Base-by-base conservation (phyloP, 2,329 filamentous ascomycete species). In the Ustulina deusta region DNA sequence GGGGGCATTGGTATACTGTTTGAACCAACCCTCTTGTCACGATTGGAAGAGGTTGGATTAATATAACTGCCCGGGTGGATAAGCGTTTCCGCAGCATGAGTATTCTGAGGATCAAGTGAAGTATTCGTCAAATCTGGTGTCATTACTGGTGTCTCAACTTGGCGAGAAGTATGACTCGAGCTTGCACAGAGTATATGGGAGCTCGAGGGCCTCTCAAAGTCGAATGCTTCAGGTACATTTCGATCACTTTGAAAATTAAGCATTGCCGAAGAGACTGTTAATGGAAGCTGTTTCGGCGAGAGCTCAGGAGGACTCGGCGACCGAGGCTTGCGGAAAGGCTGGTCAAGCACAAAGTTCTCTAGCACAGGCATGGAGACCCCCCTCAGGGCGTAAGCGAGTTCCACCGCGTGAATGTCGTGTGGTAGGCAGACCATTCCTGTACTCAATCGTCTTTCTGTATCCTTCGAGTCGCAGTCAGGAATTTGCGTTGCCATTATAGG, bases 261-360 rank as follows among this genome's bases (percentile, higher is more conserved):
- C 44, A 64, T 65, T 34, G 66, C 49, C 25, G 71, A 58, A 34
- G 68, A 36, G 17, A 75, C 57, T 7, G 69, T 65, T 17, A 71
- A 72, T 20, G 78, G 77, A 11, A 78, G 66, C 44, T 79, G 75
- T 57, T 77, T 81, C 6, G 79, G 80, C 6, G 80, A 82, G 6
- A 82, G 73, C 9, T 77, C 76, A 4, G 78, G 78, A 9, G 80
- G 77, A 58, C 73, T 74, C 4, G 68, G 65, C 6, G 72, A 70
- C 54, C 76, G 72, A 44, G 70, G 56, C 11, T 71, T 71, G 11
- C 74, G 68, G 38, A 67, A 61, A 10, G 76, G 72, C 34, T 76
- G 74, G 25, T 77, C 68, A 34, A 81, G 75, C 13, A 63, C 66
- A 44, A 79, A 80, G 17, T 74, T 79, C 42, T 79, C 77, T 13